phyloP scores from a whole-genome alignment of 2,329 filamentous ascomycete species.

The Fusarium luffae region DNA sequence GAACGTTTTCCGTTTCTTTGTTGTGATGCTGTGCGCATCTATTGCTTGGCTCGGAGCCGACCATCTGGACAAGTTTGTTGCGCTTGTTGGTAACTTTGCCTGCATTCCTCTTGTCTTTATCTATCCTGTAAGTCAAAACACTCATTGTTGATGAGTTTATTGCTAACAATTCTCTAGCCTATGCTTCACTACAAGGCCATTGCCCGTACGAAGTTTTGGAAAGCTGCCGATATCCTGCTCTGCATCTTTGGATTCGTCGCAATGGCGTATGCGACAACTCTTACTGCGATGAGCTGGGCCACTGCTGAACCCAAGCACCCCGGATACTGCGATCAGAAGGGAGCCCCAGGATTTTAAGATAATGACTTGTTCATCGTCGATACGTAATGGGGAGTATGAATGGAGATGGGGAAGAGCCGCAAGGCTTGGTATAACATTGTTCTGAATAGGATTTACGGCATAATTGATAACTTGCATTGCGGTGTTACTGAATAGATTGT shows the following conservation, averaged over 20 bases:
- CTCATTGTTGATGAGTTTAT: not conserved
- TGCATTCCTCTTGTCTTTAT: constrained; percentile 98
- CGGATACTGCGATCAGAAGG: constrained; percentile 63
- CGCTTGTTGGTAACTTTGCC: constrained; percentile 95
- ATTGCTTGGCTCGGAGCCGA: constrained; percentile 94
- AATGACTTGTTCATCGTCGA: not conserved
- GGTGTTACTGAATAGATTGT: constrained; percentile 42
- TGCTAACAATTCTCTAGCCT: constrained; percentile 69
- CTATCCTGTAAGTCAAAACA: constrained; percentile 80
- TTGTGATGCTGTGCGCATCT: constrained; percentile 85
- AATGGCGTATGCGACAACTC: constrained; percentile 90
- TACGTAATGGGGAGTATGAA: not conserved
- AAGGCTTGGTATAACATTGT: constrained; percentile 19
- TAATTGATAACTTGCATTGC: constrained; percentile 39
- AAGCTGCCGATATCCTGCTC: constrained; percentile 77
- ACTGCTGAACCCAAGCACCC: constrained; percentile 62
- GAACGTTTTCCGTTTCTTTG: constrained; percentile 93
- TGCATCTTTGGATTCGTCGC: constrained; percentile 85
- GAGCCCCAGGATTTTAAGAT: constrained; percentile 32
- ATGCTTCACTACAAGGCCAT: constrained; percentile 89
- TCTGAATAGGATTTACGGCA: constrained; percentile 27
- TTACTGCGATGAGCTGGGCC: constrained; percentile 91
- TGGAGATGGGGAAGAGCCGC: constrained; percentile 18
- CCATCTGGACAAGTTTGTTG: constrained; percentile 96
- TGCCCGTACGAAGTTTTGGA: constrained; percentile 74